These are phyloP conservation scores for Lactuca sativa DNA, from an alignment of 129 eudicot species.

Conservation along the genomic window DNA sequence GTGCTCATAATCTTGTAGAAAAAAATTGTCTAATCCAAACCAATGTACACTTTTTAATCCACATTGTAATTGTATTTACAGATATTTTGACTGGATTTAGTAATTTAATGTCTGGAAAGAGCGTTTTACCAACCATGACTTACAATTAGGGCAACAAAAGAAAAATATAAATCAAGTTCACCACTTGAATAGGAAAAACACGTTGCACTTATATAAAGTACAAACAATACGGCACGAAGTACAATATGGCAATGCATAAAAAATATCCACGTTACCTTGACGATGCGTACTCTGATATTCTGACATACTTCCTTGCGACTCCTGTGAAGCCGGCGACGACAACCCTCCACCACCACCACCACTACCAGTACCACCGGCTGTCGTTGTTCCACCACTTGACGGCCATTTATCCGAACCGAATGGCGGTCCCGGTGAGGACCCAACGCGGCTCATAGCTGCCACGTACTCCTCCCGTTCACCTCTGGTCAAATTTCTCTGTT, in stretches of 20 bases:
- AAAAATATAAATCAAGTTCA: neutral
- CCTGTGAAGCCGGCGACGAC: conserved; percentile 32
- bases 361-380: conserved; percentile 6
- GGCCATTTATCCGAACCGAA: conserved; percentile 35
- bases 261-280: conserved; percentile 48
- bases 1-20: neutral
- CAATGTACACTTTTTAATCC: neutral
- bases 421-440: conserved; percentile 35
- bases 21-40: neutral
- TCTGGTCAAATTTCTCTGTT: conserved; percentile 45
- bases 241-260: conserved; percentile 6
- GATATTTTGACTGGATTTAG: neutral
- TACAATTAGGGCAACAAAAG: conserved; percentile 7
- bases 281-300: conserved; percentile 45
- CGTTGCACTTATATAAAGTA: conserved; percentile 17
- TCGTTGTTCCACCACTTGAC: conserved; percentile 4
- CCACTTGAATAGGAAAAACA: conserved; percentile 10
- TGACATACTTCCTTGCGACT: conserved; percentile 59
- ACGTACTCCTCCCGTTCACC: conserved; percentile 50
- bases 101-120: conserved; percentile 5
- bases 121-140: conserved; percentile 2
- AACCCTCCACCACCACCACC: conserved; percentile 19
- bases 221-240: conserved; percentile 16
- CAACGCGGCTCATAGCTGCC: conserved; percentile 36
- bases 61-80: neutral